These are phyloP conservation scores for Annulohypoxylon truncatum DNA, from an alignment of 2,329 filamentous ascomycete species.

Conservation along the genomic window DNA sequence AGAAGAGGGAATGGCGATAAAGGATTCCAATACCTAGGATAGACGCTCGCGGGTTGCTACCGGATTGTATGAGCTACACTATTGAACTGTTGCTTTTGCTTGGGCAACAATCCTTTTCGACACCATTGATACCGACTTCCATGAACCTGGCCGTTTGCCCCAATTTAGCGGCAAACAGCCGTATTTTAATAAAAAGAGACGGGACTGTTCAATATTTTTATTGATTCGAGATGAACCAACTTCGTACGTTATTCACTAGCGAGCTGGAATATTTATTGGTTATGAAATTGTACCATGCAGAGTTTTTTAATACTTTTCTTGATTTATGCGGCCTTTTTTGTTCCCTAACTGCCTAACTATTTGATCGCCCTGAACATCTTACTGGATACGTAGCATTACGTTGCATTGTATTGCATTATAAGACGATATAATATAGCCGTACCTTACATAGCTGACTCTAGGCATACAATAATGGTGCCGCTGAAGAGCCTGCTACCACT, in stretches of 20 bases:
- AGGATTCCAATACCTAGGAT: slow-evolving; percentile 6
- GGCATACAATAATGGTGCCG: slow-evolving; percentile 22
- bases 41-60: slow-evolving; percentile 5
- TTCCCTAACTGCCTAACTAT: slow-evolving; percentile 5
- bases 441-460: slow-evolving; percentile 31
- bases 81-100: slow-evolving; percentile 30
- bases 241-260: background rate
- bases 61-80: slow-evolving; percentile 8
- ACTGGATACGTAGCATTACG: slow-evolving; percentile 4
- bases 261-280: slow-evolving; percentile 12
- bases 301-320: slow-evolving; percentile 16
- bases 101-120: slow-evolving; percentile 2
- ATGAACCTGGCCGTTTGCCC: slow-evolving; percentile 37
- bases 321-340: background rate
- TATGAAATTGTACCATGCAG: background rate
- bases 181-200: slow-evolving; percentile 11
- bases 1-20: background rate
- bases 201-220: slow-evolving; percentile 2
- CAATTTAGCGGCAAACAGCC: slow-evolving; percentile 34
- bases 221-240: slow-evolving; percentile 9
- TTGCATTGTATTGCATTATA: slow-evolving; percentile 17
- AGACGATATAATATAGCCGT: slow-evolving; percentile 20
- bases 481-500: slow-evolving; percentile 24
- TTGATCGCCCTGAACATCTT: slow-evolving; percentile 19
- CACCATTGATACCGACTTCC: slow-evolving; percentile 22